These are phyloP conservation scores for Mortierella sp. DNA, from an alignment of 371 early-diverging fungal genomes.

Conservation along the genomic window DNA sequence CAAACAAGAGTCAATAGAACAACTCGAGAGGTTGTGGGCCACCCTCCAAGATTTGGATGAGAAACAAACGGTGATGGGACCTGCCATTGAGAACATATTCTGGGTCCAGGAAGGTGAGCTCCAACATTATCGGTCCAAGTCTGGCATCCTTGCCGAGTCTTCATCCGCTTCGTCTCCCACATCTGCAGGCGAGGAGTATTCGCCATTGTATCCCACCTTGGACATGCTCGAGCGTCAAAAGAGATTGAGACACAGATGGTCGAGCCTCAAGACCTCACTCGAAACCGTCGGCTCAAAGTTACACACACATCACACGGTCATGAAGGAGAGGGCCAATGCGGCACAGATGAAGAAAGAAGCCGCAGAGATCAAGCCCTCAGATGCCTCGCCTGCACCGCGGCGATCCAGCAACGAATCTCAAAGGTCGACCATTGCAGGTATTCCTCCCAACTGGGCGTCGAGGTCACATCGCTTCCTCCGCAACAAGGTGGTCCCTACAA, in stretches of 20 bases:
- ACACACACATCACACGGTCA: conserved; percentile 21
- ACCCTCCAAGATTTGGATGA: conserved; percentile 49
- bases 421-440: background rate
- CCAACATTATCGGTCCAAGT: conserved; percentile 36
- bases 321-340: conserved; percentile 31
- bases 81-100: conserved; percentile 50
- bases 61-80: conserved; percentile 31
- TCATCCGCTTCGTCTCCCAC: background rate
- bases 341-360: conserved; percentile 28
- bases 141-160: background rate
- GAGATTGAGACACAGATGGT: conserved; percentile 37
- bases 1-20: conserved; percentile 7
- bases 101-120: conserved; percentile 54
- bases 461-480: conserved; percentile 33
- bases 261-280: conserved; percentile 41
- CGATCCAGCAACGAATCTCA: conserved; percentile 11
- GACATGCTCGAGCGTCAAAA: conserved; percentile 48
- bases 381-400: conserved; percentile 10
- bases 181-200: conserved; percentile 12
- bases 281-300: conserved; percentile 33
- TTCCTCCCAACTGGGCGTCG: conserved; percentile 25
- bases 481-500: conserved; percentile 25
- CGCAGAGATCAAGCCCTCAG: conserved; percentile 14
- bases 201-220: conserved; percentile 42
- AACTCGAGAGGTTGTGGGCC: conserved; percentile 24